Conservation (phyloP, 2,329 filamentous ascomycete species). For the Neonectria ditissima region DNA sequence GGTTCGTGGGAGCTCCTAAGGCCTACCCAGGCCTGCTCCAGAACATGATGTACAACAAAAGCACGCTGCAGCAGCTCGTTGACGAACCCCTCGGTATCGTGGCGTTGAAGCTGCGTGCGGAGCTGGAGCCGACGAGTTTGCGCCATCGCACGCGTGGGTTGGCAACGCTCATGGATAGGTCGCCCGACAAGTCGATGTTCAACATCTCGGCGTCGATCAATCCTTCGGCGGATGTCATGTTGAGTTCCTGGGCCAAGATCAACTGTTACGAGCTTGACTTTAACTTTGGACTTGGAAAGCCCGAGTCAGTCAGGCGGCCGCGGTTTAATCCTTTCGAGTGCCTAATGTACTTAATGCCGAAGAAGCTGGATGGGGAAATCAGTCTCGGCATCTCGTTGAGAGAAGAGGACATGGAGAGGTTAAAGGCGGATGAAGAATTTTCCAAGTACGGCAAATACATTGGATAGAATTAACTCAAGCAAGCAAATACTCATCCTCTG, state of each 20-base stretch:
- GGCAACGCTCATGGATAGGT: constrained; percentile 52
- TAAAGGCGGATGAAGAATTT: constrained; percentile 59
- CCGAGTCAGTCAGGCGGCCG: constrained; percentile 61
- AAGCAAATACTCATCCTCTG: too few species aligned
- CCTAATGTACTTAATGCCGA: constrained; percentile 64
- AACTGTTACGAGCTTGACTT: constrained; percentile 61
- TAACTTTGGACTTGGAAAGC: constrained; percentile 57
- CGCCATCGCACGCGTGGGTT: constrained; percentile 53
- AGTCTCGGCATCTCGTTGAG: constrained; percentile 58
- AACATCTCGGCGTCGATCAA: constrained; percentile 52
- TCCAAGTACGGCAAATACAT: constrained; percentile 29
- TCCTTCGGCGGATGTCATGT: constrained; percentile 57
- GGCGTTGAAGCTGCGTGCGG: constrained; percentile 54
- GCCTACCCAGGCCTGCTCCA: constrained; percentile 62
- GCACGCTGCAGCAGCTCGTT: constrained; percentile 45
- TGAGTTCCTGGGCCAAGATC: constrained; percentile 67
- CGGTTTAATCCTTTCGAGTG: constrained; percentile 59
- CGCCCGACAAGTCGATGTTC: constrained; percentile 51
- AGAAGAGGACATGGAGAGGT: constrained; percentile 59
- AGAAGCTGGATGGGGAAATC: constrained; percentile 55
- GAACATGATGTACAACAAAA: constrained; percentile 57
- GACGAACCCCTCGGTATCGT: constrained; percentile 49
- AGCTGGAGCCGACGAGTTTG: constrained; percentile 52
- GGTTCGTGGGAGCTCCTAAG: constrained; percentile 53
- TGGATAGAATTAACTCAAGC: too few species aligned